These are phyloP conservation scores for Arachis monticola DNA, from an alignment of 331 rosid species.

Conservation along the genomic window DNA sequence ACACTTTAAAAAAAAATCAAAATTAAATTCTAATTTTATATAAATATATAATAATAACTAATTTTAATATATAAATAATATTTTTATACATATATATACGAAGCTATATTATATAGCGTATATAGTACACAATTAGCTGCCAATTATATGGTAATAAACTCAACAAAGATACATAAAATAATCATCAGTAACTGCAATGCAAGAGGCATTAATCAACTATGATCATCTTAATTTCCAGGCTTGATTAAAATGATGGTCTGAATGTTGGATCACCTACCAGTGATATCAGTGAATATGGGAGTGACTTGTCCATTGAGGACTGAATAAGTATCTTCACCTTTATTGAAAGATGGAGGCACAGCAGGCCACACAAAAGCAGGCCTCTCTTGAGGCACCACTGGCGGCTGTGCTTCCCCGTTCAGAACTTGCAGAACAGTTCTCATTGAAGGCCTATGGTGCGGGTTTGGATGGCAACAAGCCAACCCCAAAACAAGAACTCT, in stretches of 20 bases:
- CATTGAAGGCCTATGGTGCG: conserved; percentile 67
- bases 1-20: too few relatives aligned
- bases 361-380: conserved; percentile 87
- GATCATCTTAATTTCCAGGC: not conserved
- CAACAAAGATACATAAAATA: not conserved
- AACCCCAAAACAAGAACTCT: conserved; percentile 57
- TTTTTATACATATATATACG: not conserved
- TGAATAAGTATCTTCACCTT: conserved; percentile 19
- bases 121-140: not conserved
- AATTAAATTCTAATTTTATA: too few relatives aligned
- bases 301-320: conserved; percentile 35
- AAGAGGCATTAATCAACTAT: not conserved
- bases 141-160: not conserved
- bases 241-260: not conserved
- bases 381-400: conserved; percentile 52
- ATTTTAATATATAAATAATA: too few relatives aligned
- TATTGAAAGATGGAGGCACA: conserved; percentile 53
- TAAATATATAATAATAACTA: too few relatives aligned
- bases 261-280: conserved; percentile 41
- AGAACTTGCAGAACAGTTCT: conserved; percentile 63
- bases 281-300: conserved; percentile 47
- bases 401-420: conserved; percentile 58
- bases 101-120: not conserved
- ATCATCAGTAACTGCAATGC: not conserved
- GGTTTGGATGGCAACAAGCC: conserved; percentile 73